Conservation (phyloP, 2,329 filamentous ascomycete genomes). For the Hysterium pulicare region DNA sequence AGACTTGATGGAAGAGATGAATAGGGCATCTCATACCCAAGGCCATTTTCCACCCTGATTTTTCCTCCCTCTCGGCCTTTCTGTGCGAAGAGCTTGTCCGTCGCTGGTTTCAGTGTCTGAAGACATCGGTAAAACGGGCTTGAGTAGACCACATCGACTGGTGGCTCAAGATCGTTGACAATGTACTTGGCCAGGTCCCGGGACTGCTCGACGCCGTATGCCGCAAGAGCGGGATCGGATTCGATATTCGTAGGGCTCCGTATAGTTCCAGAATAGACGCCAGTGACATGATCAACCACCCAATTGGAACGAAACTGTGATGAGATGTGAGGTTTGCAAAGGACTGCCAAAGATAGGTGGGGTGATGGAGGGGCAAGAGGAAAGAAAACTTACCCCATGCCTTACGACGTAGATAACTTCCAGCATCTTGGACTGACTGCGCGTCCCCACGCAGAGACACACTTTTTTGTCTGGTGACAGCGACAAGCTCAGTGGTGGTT, state of each 20-base stretch:
- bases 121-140: slow-evolving; percentile 43
- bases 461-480: too few species aligned
- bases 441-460: too few species aligned
- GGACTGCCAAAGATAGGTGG: too few species aligned
- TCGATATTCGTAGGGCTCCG: slow-evolving; percentile 83
- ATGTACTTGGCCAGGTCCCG: slow-evolving; percentile 70
- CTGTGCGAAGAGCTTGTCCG: slow-evolving; percentile 28
- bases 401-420: slow-evolving; percentile 50
- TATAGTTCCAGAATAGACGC: slow-evolving; percentile 67
- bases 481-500: too few species aligned
- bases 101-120: slow-evolving; percentile 38
- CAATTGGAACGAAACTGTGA: slow-evolving; percentile 79
- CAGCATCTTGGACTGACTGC: too few species aligned
- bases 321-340: slow-evolving; percentile 5
- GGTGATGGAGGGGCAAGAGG: slow-evolving; percentile 9
- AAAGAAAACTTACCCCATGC: slow-evolving; percentile 46
- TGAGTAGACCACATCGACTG: slow-evolving; percentile 71
- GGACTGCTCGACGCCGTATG: slow-evolving; percentile 81
- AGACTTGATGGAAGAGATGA: too few species aligned
- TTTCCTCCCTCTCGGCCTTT: slow-evolving; percentile 33
- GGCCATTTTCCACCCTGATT: slow-evolving; percentile 51
- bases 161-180: slow-evolving; percentile 54
- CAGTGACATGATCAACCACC: slow-evolving; percentile 77
- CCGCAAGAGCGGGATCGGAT: slow-evolving; percentile 81
- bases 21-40: slow-evolving; percentile 50